Evolutionary conservation across 2,329 filamentous ascomycete species (phyloP).

Genomic region (Colletotrichum shisoi): DNA sequence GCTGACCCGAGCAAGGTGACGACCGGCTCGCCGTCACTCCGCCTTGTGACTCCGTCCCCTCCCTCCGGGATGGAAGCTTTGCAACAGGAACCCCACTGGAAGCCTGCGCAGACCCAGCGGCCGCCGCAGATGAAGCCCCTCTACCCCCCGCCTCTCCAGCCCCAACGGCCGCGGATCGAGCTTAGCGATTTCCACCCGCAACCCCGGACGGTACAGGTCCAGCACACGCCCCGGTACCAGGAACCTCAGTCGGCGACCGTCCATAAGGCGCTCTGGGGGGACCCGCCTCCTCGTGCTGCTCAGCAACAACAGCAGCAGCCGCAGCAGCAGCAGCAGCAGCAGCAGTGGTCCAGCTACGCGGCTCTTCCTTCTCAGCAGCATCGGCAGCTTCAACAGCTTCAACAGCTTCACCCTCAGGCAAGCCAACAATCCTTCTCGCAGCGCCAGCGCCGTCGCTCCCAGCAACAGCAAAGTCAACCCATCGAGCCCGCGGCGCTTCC

Average conservation of each 20-base stretch:
- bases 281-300: background rate
- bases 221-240: slow-evolving; percentile 19
- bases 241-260: slow-evolving; percentile 33
- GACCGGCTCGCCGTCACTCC: slow-evolving; percentile 49
- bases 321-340: slow-evolving; percentile 31
- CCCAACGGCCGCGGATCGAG: slow-evolving; percentile 29
- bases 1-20: slow-evolving; percentile 25
- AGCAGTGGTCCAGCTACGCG: slow-evolving; percentile 36
- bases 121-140: slow-evolving; percentile 36
- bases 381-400: slow-evolving; percentile 37
- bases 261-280: slow-evolving; percentile 33
- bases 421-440: slow-evolving; percentile 40
- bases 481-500: slow-evolving; percentile 39
- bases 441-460: slow-evolving; percentile 42
- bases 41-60: slow-evolving; percentile 49
- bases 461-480: slow-evolving; percentile 39
- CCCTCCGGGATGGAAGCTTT: slow-evolving; percentile 24
- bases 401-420: slow-evolving; percentile 29
- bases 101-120: slow-evolving; percentile 12
- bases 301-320: slow-evolving; percentile 19
- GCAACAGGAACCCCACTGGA: slow-evolving; percentile 19
- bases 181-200: slow-evolving; percentile 29
- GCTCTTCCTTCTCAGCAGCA: slow-evolving; percentile 41
- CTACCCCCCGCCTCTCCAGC: slow-evolving; percentile 32
- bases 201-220: slow-evolving; percentile 23